These are phyloP conservation scores for Aspergillus sp. DNA, from an alignment of 2,329 filamentous ascomycete genomes.

Conservation along the genomic window DNA sequence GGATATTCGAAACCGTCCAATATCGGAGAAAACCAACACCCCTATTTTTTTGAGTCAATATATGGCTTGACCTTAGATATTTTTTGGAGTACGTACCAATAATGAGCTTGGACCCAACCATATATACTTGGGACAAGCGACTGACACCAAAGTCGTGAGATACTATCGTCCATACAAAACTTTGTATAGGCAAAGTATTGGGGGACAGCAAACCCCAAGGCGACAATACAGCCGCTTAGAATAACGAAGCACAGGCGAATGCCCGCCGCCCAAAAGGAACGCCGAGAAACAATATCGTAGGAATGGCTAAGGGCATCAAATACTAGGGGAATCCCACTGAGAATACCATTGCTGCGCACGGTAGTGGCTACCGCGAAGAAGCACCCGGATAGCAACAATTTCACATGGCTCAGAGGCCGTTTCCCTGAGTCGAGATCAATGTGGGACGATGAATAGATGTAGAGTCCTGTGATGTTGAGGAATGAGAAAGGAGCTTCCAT, in stretches of 20 bases:
- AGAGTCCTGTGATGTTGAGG: conserved; percentile 71
- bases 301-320: conserved; percentile 55
- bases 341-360: conserved; percentile 81
- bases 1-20: conserved; percentile 83
- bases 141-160: conserved; percentile 71
- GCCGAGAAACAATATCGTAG: conserved; percentile 42
- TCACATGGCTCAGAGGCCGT: conserved; percentile 41
- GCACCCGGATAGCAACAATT: conserved; percentile 63
- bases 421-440: conserved; percentile 31
- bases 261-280: conserved; percentile 40
- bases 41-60: conserved; percentile 54
- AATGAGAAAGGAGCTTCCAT: conserved; percentile 77
- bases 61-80: not conserved
- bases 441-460: conserved; percentile 61
- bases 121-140: conserved; percentile 81
- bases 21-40: conserved; percentile 84
- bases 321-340: conserved; percentile 76
- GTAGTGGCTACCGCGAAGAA: conserved; percentile 70
- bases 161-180: conserved; percentile 57
- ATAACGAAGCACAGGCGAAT: conserved; percentile 60
- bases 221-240: conserved; percentile 67
- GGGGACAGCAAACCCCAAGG: conserved; percentile 66
- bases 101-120: conserved; percentile 80
- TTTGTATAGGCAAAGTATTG: conserved; percentile 72
- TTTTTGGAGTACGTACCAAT: conserved; percentile 66